Conservation (phyloP, 257 asterid species). For the Scutellaria minor region DNA sequence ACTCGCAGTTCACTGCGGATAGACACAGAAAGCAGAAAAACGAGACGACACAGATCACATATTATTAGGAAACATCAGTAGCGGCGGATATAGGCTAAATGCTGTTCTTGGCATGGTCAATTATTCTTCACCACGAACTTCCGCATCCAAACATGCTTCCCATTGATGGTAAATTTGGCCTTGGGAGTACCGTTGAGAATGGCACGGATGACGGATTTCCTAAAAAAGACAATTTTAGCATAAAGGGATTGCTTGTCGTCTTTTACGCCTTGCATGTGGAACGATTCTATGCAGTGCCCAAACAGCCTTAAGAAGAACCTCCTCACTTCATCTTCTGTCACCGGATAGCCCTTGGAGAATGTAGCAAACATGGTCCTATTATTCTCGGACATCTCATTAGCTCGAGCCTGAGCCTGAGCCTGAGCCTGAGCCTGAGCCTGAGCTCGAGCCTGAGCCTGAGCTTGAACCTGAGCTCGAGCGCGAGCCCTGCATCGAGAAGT, state of each 20-base stretch:
- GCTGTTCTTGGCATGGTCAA: slow-evolving; percentile 6
- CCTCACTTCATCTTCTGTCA: slow-evolving; percentile 54
- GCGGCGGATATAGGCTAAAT: slow-evolving; percentile 4
- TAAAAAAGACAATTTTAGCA: slow-evolving; percentile 57
- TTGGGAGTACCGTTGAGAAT: slow-evolving; percentile 51
- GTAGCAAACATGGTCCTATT: slow-evolving; percentile 72
- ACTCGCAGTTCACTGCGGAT: background rate
- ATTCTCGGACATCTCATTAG: slow-evolving; percentile 30
- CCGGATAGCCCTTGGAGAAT: slow-evolving; percentile 71
- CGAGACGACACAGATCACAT: background rate
- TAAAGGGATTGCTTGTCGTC: slow-evolving; percentile 59
- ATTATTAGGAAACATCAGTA: background rate
- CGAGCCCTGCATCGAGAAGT: slow-evolving; percentile 13
- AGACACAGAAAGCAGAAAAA: background rate
- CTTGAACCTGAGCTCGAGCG: no score
- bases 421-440: no score
- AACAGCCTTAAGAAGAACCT: slow-evolving; percentile 43
- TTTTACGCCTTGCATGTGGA: slow-evolving; percentile 58
- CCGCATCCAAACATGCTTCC: slow-evolving; percentile 82
- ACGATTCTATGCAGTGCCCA: slow-evolving; percentile 62
- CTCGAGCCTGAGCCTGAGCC: background rate
- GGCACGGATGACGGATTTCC: slow-evolving; percentile 32
- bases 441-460: no score
- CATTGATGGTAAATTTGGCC: slow-evolving; percentile 66
- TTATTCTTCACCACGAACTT: slow-evolving; percentile 46